A percentile compares a stretch with the other conserved stretches of the same genome.
These are phyloP conservation scores for Coemansia sp. DNA, from an alignment of 192 early-diverging fungal genomes.

Conservation along the genomic window DNA sequence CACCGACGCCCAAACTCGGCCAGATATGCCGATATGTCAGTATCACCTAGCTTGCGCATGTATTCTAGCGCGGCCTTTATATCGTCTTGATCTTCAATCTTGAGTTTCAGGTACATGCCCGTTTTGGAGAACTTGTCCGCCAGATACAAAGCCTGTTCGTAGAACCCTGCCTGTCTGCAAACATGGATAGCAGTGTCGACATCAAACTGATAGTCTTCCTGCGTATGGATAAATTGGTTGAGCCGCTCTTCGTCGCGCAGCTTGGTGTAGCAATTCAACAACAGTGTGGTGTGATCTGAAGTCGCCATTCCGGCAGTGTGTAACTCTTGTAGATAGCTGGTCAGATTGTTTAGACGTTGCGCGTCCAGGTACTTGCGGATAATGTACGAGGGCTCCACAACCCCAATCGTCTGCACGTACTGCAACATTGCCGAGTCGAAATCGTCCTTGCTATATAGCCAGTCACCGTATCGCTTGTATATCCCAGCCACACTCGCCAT, in stretches of 20 bases:
- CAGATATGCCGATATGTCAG: constrained; percentile 33
- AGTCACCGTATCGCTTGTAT: constrained; percentile 91
- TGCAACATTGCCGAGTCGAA: constrained; percentile 90
- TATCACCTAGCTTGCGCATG: constrained; percentile 58
- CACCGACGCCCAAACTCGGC: constrained; percentile 51
- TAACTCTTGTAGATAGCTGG: constrained; percentile 84
- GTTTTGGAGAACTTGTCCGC: constrained; percentile 81
- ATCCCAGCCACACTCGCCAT: constrained; percentile 85
- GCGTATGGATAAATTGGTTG: constrained; percentile 82
- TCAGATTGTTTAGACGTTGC: constrained; percentile 86
- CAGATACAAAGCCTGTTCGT: constrained; percentile 87
- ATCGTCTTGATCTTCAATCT: constrained; percentile 83
- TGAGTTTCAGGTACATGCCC: constrained; percentile 84
- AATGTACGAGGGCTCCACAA: constrained; percentile 93
- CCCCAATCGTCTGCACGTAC: constrained; percentile 87
- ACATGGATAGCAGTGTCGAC: constrained; percentile 92
- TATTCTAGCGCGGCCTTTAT: constrained; percentile 77
- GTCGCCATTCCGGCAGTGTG: constrained; percentile 86
- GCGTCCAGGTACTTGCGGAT: constrained; percentile 97
- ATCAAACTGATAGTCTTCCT: constrained; percentile 83
- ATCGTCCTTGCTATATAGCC: constrained; percentile 87
- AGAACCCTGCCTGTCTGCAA: constrained; percentile 87
- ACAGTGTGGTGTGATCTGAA: constrained; percentile 91
- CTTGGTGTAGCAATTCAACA: constrained; percentile 98
- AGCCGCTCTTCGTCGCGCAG: constrained; percentile 82